These are phyloP conservation scores for Podaxis rugospora DNA, from an alignment of 768 basidiomycete species.

Conservation along the genomic window DNA sequence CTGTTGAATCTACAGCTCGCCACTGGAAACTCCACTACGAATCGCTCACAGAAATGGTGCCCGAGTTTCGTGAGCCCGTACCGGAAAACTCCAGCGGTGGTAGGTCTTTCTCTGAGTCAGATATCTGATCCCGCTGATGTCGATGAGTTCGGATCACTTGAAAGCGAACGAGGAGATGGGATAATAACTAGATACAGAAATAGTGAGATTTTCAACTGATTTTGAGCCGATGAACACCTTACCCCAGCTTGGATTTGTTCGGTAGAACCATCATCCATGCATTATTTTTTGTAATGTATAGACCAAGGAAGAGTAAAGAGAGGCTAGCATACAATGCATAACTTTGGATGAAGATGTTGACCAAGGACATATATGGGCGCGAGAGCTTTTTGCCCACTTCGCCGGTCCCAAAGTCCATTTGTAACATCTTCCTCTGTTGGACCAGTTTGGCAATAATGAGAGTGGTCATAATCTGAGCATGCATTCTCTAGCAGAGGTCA, in stretches of 20 bases:
- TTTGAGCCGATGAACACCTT: not conserved
- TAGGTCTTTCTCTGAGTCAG: not conserved
- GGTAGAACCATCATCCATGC: not conserved
- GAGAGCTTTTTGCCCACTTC: not conserved
- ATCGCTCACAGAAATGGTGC: too few species aligned
- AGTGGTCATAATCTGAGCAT: not conserved
- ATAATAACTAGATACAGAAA: not conserved
- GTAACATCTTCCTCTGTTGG: not conserved
- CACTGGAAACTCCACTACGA: too few species aligned
- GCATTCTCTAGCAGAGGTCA: too few species aligned
- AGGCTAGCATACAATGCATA: not conserved
- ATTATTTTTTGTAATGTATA: not conserved
- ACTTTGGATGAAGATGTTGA: not conserved
- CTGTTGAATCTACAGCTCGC: too few species aligned
- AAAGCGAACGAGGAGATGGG: not conserved
- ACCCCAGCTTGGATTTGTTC: not conserved
- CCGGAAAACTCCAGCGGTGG: not conserved
- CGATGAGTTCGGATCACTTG: not conserved
- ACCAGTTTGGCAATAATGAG: not conserved
- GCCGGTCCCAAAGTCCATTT: not conserved
- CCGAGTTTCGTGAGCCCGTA: not conserved
- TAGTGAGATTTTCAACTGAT: not conserved
- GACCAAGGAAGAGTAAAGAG: not conserved
- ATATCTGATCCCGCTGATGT: not conserved
- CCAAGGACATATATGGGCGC: not conserved